Conservation (phyloP, 108 stramenopile species). For the Schizochytrium sp. region DNA sequence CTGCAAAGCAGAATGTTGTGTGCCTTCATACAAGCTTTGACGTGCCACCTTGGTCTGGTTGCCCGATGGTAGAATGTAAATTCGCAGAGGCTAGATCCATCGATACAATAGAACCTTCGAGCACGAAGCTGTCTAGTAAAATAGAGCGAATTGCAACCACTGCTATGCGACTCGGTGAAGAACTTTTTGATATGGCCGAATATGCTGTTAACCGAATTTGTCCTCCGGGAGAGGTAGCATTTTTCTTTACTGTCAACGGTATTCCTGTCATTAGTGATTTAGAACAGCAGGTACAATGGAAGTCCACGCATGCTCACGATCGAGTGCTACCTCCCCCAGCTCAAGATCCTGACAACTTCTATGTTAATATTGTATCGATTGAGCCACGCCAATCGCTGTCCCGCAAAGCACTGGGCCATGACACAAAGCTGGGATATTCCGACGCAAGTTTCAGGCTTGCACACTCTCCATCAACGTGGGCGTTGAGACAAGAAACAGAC, state of each 20-base stretch:
- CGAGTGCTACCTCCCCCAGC: not conserved
- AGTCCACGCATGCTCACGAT: not conserved
- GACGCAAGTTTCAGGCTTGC: not conserved
- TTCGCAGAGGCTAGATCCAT: not conserved
- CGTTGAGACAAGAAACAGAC: not conserved
- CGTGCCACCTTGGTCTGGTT: constrained; percentile 17
- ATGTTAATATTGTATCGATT: not conserved
- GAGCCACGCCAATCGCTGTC: constrained; percentile 1
- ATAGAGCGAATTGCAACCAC: not conserved
- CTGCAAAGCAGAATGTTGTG: not conserved
- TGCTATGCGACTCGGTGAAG: not conserved
- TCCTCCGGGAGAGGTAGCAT: constrained; percentile 37
- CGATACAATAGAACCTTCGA: too few species aligned
- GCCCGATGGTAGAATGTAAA: constrained; percentile 42
- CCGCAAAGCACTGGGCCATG: not conserved
- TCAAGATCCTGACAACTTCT: not conserved
- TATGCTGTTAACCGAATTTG: not conserved
- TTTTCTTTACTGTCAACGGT: constrained; percentile 32
- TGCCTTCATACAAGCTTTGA: constrained; percentile 14
- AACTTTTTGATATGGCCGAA: constrained; percentile 45
- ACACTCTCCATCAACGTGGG: constrained; percentile 23
- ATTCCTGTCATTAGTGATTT: not conserved
- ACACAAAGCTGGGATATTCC: too few species aligned
- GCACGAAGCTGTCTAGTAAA: not conserved
- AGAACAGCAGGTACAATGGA: not conserved